Conservation (phyloP, 495 filamentous ascomycete genomes). For the Clavariopsis aquatica region DNA sequence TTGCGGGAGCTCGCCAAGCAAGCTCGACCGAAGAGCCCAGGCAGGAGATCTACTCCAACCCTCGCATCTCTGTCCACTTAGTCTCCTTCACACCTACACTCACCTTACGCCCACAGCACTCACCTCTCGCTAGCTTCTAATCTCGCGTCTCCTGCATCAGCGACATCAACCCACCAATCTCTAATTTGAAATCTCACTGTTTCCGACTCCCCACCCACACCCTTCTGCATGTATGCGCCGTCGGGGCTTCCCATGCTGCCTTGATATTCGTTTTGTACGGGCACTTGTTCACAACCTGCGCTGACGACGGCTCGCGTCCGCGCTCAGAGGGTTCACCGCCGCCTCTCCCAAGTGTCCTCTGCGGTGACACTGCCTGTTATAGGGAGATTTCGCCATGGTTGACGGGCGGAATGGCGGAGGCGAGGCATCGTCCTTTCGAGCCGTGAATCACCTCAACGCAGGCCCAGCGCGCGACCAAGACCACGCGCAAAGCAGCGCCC, state of each 20-base stretch:
- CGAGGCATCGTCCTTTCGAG: slow-evolving; percentile 33
- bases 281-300: slow-evolving; percentile 24
- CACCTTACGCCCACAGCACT: slow-evolving; percentile 3
- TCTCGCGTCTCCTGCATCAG: slow-evolving; percentile 10
- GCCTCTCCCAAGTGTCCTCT: slow-evolving; percentile 9
- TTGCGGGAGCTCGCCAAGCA: slow-evolving; percentile 10
- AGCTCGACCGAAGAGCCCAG: slow-evolving; percentile 4
- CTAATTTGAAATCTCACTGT: neutral
- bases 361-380: slow-evolving; percentile 23
- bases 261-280: slow-evolving; percentile 35
- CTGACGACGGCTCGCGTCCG: slow-evolving; percentile 33
- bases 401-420: slow-evolving; percentile 40
- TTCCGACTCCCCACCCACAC: slow-evolving; percentile 20
- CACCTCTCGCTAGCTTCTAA: slow-evolving; percentile 8
- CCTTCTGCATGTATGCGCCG: slow-evolving; percentile 31
- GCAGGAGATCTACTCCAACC: slow-evolving; percentile 19
- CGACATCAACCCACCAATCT: slow-evolving; percentile 26
- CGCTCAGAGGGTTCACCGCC: slow-evolving; percentile 17
- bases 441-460: slow-evolving; percentile 30
- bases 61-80: slow-evolving; percentile 25
- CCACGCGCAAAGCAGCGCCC: slow-evolving; percentile 24
- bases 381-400: slow-evolving; percentile 34
- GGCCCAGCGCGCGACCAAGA: slow-evolving; percentile 29
- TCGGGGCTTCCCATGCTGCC: slow-evolving; percentile 34
- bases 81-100: slow-evolving; percentile 20